phyloP scores from a whole-genome alignment of 2,329 filamentous ascomycete species.

The Proliferodiscus dingleyae region DNA sequence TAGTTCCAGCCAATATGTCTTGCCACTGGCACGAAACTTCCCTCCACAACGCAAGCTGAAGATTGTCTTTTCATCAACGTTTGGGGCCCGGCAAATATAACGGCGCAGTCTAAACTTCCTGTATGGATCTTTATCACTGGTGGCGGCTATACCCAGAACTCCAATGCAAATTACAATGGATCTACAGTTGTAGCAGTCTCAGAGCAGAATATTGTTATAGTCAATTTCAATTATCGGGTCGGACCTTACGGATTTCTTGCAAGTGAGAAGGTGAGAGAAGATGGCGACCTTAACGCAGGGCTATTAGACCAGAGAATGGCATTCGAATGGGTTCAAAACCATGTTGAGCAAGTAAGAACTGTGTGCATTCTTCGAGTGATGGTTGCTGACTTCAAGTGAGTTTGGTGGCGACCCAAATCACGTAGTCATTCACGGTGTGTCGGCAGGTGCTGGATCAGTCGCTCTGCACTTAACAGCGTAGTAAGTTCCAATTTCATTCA shows the following conservation, averaged over 20 bases:
- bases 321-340: slow-evolving; percentile 55
- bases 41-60: slow-evolving; percentile 30
- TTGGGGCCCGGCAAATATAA: slow-evolving; percentile 39
- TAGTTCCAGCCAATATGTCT: slow-evolving; percentile 45
- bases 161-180: slow-evolving; percentile 50
- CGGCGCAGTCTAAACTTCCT: slow-evolving; percentile 39
- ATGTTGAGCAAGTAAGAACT: slow-evolving; percentile 45
- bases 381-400: slow-evolving; percentile 6
- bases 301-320: slow-evolving; percentile 58
- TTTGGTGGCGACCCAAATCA: slow-evolving; percentile 43
- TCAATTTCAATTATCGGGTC: slow-evolving; percentile 61
- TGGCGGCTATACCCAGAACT: slow-evolving; percentile 42
- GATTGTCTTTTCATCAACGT: slow-evolving; percentile 44
- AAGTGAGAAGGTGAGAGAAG: slow-evolving; percentile 46
- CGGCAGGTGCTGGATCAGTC: slow-evolving; percentile 44
- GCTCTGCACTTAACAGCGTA: slow-evolving; percentile 33
- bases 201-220: slow-evolving; percentile 45
- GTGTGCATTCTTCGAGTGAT: neutral
- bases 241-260: slow-evolving; percentile 59
- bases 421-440: slow-evolving; percentile 44
- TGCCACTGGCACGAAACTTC: slow-evolving; percentile 29
- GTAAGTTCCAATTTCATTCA: slow-evolving; percentile 5
- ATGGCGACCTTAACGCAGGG: slow-evolving; percentile 58
- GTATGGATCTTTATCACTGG: slow-evolving; percentile 52
- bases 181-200: slow-evolving; percentile 42